A percentile compares a stretch with the other conserved stretches of the same genome.
Conservation (phyloP, 2,329 filamentous ascomycete species). For the Monilinia aucupariae region DNA sequence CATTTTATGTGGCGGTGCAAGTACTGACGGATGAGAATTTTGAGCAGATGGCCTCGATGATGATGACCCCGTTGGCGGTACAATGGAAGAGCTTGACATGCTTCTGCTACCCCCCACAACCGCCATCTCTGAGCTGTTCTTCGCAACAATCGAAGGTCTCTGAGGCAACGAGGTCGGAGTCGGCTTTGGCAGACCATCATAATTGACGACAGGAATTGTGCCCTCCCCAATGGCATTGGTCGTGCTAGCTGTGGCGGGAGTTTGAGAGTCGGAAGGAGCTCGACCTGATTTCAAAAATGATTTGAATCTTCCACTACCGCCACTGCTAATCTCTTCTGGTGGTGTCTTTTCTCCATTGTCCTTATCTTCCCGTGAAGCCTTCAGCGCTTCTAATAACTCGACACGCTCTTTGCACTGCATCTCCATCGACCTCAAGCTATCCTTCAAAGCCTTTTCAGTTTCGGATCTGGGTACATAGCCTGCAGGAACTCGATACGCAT, state of each 20-base stretch:
- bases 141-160: constrained; percentile 42
- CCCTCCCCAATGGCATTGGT: constrained; percentile 59
- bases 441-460: constrained; percentile 75
- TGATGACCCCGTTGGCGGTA: constrained; percentile 21
- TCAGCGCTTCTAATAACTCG: constrained; percentile 77
- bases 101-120: constrained; percentile 34
- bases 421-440: constrained; percentile 78
- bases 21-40: constrained; percentile 23
- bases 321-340: constrained; percentile 70
- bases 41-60: constrained; percentile 18
- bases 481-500: constrained; percentile 66
- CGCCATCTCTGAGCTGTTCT: constrained; percentile 47
- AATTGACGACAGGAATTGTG: constrained; percentile 74
- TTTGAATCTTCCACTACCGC: constrained; percentile 36
- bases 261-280: constrained; percentile 10
- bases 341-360: constrained; percentile 72
- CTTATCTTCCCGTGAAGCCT: constrained; percentile 53
- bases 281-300: constrained; percentile 12
- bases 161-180: constrained; percentile 49
- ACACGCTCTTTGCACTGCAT: constrained; percentile 90
- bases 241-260: background rate
- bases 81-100: constrained; percentile 18
- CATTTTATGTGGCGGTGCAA: constrained; percentile 20
- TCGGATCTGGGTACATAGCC: constrained; percentile 68
- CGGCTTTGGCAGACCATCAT: constrained; percentile 74